These are phyloP conservation scores for Euphorbia lathyris DNA, from an alignment of 345 rosid genomes.

Conservation along the genomic window DNA sequence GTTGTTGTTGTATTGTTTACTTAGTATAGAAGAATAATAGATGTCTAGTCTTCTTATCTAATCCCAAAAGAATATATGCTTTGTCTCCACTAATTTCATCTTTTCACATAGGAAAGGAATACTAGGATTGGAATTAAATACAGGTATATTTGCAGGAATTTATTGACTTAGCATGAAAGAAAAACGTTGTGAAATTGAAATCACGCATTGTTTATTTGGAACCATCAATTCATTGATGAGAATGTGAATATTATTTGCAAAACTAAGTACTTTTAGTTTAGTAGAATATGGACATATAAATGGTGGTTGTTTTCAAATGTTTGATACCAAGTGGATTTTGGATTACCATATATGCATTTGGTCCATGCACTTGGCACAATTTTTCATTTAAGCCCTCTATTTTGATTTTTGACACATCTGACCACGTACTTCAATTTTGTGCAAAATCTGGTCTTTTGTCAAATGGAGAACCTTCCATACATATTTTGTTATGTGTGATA, in stretches of 20 bases:
- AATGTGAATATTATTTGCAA: not conserved
- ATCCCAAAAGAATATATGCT: slow-evolving; percentile 21
- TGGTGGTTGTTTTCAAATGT: too few relatives aligned
- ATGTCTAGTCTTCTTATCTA: not conserved
- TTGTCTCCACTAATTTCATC: not conserved
- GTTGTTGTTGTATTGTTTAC: slow-evolving; percentile 30
- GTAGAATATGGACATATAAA: not conserved
- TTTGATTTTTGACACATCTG: too few relatives aligned
- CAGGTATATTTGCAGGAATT: not conserved
- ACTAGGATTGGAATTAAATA: not conserved
- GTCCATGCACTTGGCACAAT: too few relatives aligned
- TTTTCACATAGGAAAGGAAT: not conserved
- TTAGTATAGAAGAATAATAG: not conserved
- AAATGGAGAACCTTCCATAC: too few relatives aligned
- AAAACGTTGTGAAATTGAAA: not conserved
- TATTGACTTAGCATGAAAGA: not conserved
- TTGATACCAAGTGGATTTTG: not conserved
- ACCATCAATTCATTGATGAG: too few relatives aligned
- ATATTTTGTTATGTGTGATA: too few relatives aligned
- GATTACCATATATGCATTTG: too few relatives aligned
- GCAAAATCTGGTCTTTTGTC: too few relatives aligned
- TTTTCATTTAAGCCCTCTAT: too few relatives aligned
- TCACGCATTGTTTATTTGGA: too few relatives aligned
- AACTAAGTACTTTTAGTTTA: not conserved
- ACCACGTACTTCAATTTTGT: too few relatives aligned